Base-by-base conservation (phyloP, 1,139 yeast species). In the Lodderomyces pseudojiufengensis region DNA sequence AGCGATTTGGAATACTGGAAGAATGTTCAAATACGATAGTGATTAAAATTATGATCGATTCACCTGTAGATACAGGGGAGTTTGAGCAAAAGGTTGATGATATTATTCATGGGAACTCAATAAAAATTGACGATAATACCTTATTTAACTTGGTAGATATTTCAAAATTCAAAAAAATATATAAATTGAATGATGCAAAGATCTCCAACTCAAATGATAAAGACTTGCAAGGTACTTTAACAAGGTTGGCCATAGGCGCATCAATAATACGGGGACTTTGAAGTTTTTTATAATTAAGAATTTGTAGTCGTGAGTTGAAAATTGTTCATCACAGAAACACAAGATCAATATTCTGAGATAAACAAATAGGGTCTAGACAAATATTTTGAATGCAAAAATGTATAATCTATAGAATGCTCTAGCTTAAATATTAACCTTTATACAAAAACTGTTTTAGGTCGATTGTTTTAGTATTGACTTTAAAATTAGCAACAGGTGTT, bases 1-100 rank as follows among this genome's bases (percentile, higher is more conserved):
- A 56, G 37, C 46, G 63, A 38, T 70, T 70, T 48, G 75, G 75
- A 1, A 58, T 70, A 12, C 69, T 63, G 46, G 55, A 54, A 11
- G 43, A 48, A 12, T 51, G 61, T 30, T 42, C 48, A 9, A 56
- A 55, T 33, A 43, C 65, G 9, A 50, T 69, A 3, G 63, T 57
- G 9, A 47, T 70, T n/a, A 64, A 63, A 39, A 55, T 67, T 3
- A 18, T 53, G n/a, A 30, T 39, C 9, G 40, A 35, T 1, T 42
- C 43, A 6, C 22, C 29, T 20, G 18, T 11, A 9, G 36, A 33
- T 3, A 5, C 20, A 18, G 20, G 7, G 7, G n/a, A 10, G 4
- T 12, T 33, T 2, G 41, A 32, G 0, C 41, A 43, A 5, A 44
- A 39, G 24, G 26, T 39, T 10, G 44, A 33, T 6, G 37, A 26